phyloP scores from a whole-genome alignment of 768 basidiomycete species.

The Sarcodon sp. region DNA sequence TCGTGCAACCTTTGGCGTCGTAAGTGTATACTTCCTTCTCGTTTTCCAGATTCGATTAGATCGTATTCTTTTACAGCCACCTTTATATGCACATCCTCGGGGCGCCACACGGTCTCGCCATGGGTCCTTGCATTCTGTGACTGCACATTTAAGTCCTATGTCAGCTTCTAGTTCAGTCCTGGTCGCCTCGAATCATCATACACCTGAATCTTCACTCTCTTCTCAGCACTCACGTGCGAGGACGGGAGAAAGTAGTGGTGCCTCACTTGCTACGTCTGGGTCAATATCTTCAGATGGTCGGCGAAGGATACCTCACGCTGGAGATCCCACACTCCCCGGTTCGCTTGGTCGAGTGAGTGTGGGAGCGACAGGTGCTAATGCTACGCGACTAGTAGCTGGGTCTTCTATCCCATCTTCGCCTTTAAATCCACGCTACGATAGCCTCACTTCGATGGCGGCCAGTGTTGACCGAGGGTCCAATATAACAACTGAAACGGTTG shows the following conservation, averaged over 20 bases:
- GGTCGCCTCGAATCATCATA: constrained; percentile 27
- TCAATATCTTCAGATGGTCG: constrained; percentile 47
- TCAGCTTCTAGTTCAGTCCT: constrained; percentile 35
- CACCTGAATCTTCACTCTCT: constrained; percentile 8
- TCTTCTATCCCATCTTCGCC: not conserved
- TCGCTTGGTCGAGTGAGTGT: not conserved
- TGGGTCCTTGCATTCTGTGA: constrained; percentile 54
- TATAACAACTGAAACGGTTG: not conserved
- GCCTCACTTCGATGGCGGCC: not conserved
- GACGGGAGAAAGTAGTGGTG: constrained; percentile 8
- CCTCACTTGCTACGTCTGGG: constrained; percentile 31
- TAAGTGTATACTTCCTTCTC: constrained; percentile 21
- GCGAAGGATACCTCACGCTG: constrained; percentile 3
- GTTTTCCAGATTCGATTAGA: not conserved
- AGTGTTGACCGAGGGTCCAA: not conserved
- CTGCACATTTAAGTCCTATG: constrained; percentile 38
- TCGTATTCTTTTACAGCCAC: constrained; percentile 16
- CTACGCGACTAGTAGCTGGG: not conserved
- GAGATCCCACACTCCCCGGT: not conserved
- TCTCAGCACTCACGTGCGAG: constrained; percentile 21
- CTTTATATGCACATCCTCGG: constrained; percentile 28
- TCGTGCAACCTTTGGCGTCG: constrained; percentile 47
- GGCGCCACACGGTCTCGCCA: constrained; percentile 38
- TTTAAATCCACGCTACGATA: not conserved
- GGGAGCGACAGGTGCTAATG: not conserved